phyloP scores from a whole-genome alignment of 768 basidiomycete species.

The Peribolospora baueri region DNA sequence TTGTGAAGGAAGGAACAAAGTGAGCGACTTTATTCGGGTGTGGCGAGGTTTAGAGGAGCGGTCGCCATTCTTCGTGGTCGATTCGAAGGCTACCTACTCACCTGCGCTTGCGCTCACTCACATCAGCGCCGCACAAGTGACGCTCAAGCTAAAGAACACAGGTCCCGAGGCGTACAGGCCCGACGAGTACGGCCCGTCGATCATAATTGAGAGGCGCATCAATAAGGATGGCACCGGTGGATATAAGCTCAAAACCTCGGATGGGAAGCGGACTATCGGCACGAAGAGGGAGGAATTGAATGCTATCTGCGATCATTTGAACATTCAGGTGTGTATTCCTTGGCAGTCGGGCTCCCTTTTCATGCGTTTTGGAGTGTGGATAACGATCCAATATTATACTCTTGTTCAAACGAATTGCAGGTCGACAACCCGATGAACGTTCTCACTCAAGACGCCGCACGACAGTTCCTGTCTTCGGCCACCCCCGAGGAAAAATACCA shows the following conservation, averaged over 20 bases:
- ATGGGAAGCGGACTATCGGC: conserved; percentile 35
- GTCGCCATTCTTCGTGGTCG: too few species aligned
- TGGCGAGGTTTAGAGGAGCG: too few species aligned
- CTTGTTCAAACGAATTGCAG: background rate
- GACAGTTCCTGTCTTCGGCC: conserved; percentile 66
- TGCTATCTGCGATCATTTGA: conserved; percentile 81
- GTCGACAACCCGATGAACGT: conserved; percentile 93
- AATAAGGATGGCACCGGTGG: conserved; percentile 44
- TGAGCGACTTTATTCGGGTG: background rate
- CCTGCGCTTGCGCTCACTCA: background rate
- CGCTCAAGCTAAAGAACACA: conserved; percentile 61
- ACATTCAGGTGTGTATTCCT: conserved; percentile 36
- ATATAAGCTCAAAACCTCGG: conserved; percentile 55
- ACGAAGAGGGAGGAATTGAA: conserved; percentile 62
- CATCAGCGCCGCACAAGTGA: conserved; percentile 43
- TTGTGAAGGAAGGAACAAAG: conserved; percentile 9
- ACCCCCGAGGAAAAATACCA: conserved; percentile 68
- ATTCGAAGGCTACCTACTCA: too few species aligned
- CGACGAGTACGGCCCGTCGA: conserved; percentile 61
- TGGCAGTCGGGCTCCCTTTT: background rate
- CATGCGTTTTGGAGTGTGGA: background rate
- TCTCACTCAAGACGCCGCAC: conserved; percentile 46
- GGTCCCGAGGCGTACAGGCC: conserved; percentile 73
- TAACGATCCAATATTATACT: background rate
- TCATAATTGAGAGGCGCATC: conserved; percentile 60